These are phyloP conservation scores for sorghum (Sorghum bicolor) DNA, from an alignment of 176 grass and related monocot genomes.

Conservation along the genomic window Sorghum_bicolor_NCBIv3 NC_012875.2:39939001-39939500, in stretches of 20 bases:
- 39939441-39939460: constrained; percentile 79
- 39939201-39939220: constrained; percentile 74
- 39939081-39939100: constrained; percentile 73
- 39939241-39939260: constrained; percentile 69
- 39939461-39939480: constrained; percentile 45
- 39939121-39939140: constrained; percentile 69
- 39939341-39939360: constrained; percentile 75
- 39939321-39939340: constrained; percentile 76
- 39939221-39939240: constrained; percentile 54
- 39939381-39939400: constrained; percentile 90
- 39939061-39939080: constrained; percentile 77
- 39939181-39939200: constrained; percentile 81
- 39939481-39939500: constrained; percentile 69
- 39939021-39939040: constrained; percentile 66
- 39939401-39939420: constrained; percentile 68
- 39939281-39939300: constrained; percentile 52
- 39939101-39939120: constrained; percentile 75
- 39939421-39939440: constrained; percentile 78
- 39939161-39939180: constrained; percentile 55
- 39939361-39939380: constrained; percentile 71
- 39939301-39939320: constrained; percentile 70
- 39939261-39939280: constrained; percentile 80
- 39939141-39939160: constrained; percentile 95
- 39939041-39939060: constrained; percentile 72
- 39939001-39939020: constrained; percentile 99